Evolutionary conservation across 441 rosid species (phyloP).

Genomic region (Rhodomyrtus psidioides): DNA sequence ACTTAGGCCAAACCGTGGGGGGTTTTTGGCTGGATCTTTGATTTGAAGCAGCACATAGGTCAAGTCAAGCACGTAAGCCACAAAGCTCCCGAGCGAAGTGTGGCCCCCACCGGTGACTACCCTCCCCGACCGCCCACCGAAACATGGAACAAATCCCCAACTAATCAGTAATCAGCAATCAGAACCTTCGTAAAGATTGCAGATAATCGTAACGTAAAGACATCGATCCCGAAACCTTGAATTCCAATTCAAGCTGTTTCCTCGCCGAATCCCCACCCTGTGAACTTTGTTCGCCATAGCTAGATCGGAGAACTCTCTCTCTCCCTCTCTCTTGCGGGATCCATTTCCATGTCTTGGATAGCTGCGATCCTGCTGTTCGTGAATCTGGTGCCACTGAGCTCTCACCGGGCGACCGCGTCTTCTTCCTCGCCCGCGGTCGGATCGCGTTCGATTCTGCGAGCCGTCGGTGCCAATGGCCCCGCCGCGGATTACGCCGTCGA

Average conservation of each 20-base stretch:
- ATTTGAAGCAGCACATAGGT: background rate
- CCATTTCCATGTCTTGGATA: background rate
- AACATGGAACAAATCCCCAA: background rate
- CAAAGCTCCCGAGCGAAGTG: background rate
- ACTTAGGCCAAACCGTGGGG: background rate
- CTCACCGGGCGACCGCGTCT: background rate
- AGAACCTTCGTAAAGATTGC: background rate
- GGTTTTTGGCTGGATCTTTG: background rate
- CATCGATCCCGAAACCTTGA: background rate
- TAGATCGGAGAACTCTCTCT: background rate
- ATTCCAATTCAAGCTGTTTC: background rate
- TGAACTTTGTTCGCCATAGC: background rate
- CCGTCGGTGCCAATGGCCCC: constrained; percentile 2
- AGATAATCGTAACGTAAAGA: background rate
- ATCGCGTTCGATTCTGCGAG: constrained; percentile 62
- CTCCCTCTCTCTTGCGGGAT: background rate
- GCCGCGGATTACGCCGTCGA: constrained; percentile 49
- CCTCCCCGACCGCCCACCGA: background rate
- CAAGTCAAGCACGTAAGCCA: too few relatives aligned
- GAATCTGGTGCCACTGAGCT: background rate
- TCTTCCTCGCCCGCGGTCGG: constrained; percentile 22
- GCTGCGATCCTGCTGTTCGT: background rate
- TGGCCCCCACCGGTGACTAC: background rate
- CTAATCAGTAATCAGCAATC: background rate
- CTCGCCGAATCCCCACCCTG: background rate